Evolutionary conservation across 345 rosid species (phyloP).

Genomic region (Citrus sp.): DNA sequence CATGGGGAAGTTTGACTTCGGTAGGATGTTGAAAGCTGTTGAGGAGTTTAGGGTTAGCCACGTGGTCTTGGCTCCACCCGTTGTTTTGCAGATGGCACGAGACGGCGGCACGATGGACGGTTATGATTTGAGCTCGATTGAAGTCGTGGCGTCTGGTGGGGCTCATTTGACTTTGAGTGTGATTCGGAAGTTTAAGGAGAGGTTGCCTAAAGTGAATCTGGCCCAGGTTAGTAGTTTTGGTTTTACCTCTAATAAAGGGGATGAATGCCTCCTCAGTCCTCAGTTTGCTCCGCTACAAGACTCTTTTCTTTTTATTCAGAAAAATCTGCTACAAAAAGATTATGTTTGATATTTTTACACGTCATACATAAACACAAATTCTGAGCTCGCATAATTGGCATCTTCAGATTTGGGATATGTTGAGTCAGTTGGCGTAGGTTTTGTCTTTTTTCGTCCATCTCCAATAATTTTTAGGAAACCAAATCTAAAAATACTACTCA

Average conservation of each 20-base stretch:
- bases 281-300: no score
- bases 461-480: no score
- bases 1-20: conserved; percentile 28
- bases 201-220: conserved; percentile 34
- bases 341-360: no score
- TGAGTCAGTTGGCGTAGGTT: no score
- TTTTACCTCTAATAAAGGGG: not conserved
- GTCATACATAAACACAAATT: no score
- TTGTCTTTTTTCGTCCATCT: no score
- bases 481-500: no score
- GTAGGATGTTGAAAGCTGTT: conserved; percentile 23
- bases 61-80: conserved; percentile 50
- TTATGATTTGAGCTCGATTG: conserved; percentile 49
- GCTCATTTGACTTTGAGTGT: conserved; percentile 32
- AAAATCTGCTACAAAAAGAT: no score
- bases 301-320: no score
- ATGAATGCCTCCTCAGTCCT: no score
- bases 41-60: conserved; percentile 34
- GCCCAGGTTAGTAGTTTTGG: conserved; percentile 39
- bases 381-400: no score
- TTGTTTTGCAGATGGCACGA: conserved; percentile 35
- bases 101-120: conserved; percentile 12
- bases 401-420: no score
- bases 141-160: conserved; percentile 45
- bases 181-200: conserved; percentile 24